Base-by-base conservation (phyloP, 1,284 basidiomycete genomes). In the Irpex lacteus region DNA sequence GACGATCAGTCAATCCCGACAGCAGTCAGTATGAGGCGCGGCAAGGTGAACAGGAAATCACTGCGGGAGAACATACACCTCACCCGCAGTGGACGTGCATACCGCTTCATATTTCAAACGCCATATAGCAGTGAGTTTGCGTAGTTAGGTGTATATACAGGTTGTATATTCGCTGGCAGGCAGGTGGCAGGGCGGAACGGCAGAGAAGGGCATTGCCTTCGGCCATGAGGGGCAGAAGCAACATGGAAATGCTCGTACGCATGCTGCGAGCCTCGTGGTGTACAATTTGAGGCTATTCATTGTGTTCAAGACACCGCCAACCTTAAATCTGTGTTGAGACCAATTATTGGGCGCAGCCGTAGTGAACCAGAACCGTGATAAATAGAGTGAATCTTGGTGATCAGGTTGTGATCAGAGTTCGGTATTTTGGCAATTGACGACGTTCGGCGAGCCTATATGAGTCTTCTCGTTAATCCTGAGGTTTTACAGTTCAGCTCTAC, bases 41-140 rank as follows among this genome's bases (percentile, higher is more conserved):
- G 54, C 6, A 8, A 56, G 32, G 15, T 37, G 52, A n/a, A 55
- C 50, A 53, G 53, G 38, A 55, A 49, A 61, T 52, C 60, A 61
- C 54, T 37, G 11, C 54, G 60, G 21, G 34, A 53, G 26, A n/a
- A 53, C 32, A 34, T 34, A 21, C 53, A 15, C n/a, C n/a, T n/a
- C n/a, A 49, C n/a, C n/a, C 15, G 36, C 50, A 34, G 13, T 49
- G 21, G 53, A 54, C 19, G 50, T 61, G 19, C 50, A 56, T 19
- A 18, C 52, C 26, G 21, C 47, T 21, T 21, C 13, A 21, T 60
- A 13, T 26, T 44, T 9, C 52, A 40, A 60, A 60, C 38, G 38
- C 57, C 34, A 32, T 32, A 11, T 18, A 36, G 34, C 37, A 37
- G n/a, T 37, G 21, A 60, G 11, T 21, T 9, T 53, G 52, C 15